Evolutionary conservation across 164 flowering plant species (phyloP), one percentile per base, ranked within the genome.

Genomic region (Liquidambar formosana): DNA sequence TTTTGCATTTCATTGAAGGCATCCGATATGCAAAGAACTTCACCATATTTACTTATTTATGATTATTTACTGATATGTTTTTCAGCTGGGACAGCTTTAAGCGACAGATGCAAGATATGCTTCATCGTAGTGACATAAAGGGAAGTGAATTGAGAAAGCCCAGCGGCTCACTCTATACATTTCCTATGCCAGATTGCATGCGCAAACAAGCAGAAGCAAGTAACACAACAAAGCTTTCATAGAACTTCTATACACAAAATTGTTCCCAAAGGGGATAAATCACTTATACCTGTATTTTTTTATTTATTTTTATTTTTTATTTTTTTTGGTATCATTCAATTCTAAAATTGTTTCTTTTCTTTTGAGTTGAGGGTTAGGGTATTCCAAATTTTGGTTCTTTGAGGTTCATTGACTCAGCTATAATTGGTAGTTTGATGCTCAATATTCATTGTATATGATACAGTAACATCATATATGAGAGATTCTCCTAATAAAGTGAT

Each of bases 141-240:
- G 98, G 95, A 15, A 74, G 51, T 49, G 97, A 92, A 68, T 8
- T 82, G 72, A 88, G 80, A 75, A 94, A 92, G 65, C 77, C 92
- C 16, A 80, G 86, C 54, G 78, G 75, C 62, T 94, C 96, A 23
- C 86, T 88, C n/a, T 94, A 89, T 76, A 89, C 90, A 63, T 89
- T 85, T 71, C 98, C 98, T 3, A 88, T 85, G 91, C 97, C 98
- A 53, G 98, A 94, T 83, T 94, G 98, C 75, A 90, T 94, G 98
- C 89, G 96, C 74, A 82, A 85, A 69, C 75, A 78, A 57, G 67
- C 53, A 60, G 76, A 69, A 62, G 19, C 64, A 51, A 22, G 5
- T 43, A 68, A 75, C 49, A 58, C 72, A 5, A 68, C 45, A 15
- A 61, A 38, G 49, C 33, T 18, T 19, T 8, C 11, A 11, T 49